These are phyloP conservation scores for Lavandula angustifolia DNA, from an alignment of 257 asterid genomes.

Conservation along the genomic window DNA sequence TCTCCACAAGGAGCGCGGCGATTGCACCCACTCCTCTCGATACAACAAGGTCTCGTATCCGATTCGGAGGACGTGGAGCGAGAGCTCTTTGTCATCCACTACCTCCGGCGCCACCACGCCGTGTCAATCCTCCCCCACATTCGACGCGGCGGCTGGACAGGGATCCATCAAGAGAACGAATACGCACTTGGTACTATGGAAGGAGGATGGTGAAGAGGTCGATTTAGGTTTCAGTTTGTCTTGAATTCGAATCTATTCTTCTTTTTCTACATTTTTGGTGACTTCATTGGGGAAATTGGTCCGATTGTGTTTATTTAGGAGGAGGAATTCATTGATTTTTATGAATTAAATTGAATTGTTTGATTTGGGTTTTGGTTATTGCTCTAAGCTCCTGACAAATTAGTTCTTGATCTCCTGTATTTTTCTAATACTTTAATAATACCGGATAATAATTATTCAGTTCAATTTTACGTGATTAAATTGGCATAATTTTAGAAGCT, in stretches of 20 bases:
- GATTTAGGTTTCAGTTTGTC: neutral
- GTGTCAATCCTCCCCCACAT: neutral
- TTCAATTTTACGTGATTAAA: too few relatives aligned
- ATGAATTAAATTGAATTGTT: slow-evolving; percentile 6
- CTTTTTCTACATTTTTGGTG: neutral
- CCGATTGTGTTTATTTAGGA: neutral
- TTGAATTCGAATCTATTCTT: too few relatives aligned
- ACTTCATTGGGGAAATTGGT: neutral
- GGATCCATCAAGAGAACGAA: too few relatives aligned
- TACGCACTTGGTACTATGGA: slow-evolving; percentile 27
- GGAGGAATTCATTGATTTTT: slow-evolving; percentile 18
- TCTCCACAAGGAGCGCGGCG: slow-evolving; percentile 41
- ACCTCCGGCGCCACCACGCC: slow-evolving; percentile 29
- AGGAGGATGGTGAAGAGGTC: slow-evolving; percentile 33
- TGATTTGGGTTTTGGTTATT: slow-evolving; percentile 24
- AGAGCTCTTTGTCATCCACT: slow-evolving; percentile 39
- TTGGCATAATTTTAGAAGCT: too few relatives aligned
- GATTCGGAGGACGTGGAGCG: slow-evolving; percentile 67
- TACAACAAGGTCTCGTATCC: slow-evolving; percentile 43
- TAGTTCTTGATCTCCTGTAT: neutral
- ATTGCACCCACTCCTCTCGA: slow-evolving; percentile 29
- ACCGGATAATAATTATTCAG: too few relatives aligned
- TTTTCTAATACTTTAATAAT: too few relatives aligned
- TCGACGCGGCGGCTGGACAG: too few relatives aligned
- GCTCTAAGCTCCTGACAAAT: slow-evolving; percentile 15